Percentiles rank a stretch among this genome's conserved stretches.
These are phyloP conservation scores for Piromyces sp. DNA, from an alignment of 192 early-diverging fungal genomes.

Conservation along the genomic window DNA sequence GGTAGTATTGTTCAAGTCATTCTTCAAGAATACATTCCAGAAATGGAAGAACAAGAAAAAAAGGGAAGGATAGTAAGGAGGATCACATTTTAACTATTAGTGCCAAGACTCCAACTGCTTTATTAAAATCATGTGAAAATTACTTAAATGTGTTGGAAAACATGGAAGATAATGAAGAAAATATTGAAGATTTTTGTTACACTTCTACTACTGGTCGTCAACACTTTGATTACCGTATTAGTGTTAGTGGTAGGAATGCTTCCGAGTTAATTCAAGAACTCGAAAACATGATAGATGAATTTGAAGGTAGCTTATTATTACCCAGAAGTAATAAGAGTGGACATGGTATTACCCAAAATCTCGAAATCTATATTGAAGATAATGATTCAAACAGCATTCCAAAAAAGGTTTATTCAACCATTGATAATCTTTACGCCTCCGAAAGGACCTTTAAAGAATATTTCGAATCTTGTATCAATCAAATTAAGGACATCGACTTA, in stretches of 20 bases:
- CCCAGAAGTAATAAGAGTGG: too few species aligned
- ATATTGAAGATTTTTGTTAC: not conserved
- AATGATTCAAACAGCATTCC: too few species aligned
- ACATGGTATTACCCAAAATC: too few species aligned
- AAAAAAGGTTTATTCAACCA: too few species aligned
- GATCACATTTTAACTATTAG: not conserved
- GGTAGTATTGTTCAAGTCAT: not conserved
- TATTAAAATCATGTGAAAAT: not conserved
- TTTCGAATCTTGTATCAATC: too few species aligned
- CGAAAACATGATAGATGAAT: too few species aligned
- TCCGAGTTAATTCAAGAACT: too few species aligned
- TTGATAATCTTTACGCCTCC: too few species aligned
- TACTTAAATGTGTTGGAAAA: not conserved
- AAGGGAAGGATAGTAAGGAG: not conserved
- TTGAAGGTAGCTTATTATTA: too few species aligned
- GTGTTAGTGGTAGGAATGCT: conserved; percentile 11
- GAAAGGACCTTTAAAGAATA: too few species aligned
- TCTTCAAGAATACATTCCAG: not conserved
- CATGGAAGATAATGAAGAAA: not conserved
- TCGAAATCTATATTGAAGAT: too few species aligned
- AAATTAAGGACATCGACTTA: too few species aligned
- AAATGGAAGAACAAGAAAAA: not conserved
- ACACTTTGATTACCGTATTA: not conserved
- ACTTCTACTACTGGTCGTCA: not conserved
- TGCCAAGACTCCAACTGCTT: not conserved